Conservation (phyloP, 345 rosid species). For the Trapa bicornis region DNA sequence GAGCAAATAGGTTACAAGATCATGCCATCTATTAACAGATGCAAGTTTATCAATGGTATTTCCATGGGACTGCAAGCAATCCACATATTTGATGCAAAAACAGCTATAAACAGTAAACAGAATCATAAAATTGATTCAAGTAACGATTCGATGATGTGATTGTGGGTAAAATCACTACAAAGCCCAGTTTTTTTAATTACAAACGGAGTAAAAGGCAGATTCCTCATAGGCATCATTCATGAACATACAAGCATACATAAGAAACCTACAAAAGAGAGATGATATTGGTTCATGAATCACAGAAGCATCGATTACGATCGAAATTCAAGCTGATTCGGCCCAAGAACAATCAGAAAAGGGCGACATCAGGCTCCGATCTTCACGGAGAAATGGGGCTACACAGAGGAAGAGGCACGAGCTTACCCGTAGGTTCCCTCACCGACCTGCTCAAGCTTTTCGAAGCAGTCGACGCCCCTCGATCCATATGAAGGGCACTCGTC, state of each 20-base stretch:
- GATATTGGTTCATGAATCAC: conserved; percentile 10
- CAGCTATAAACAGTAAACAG: neutral
- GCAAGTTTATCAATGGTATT: neutral
- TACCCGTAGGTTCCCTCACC: conserved; percentile 59
- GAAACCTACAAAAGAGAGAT: conserved; percentile 14
- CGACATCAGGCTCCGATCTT: neutral
- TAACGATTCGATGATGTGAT: too few species aligned
- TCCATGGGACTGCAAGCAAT: neutral
- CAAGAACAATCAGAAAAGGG: neutral
- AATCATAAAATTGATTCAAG: neutral
- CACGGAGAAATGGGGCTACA: neutral
- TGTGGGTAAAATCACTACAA: neutral
- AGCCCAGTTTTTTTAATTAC: conserved; percentile 3
- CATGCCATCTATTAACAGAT: neutral
- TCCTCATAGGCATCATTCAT: conserved; percentile 13
- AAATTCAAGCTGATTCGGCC: neutral
- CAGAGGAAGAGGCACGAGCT: neutral
- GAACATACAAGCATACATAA: conserved; percentile 10
- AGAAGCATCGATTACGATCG: conserved; percentile 1
- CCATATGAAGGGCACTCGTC: conserved; percentile 43
- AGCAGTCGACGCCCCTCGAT: conserved; percentile 47
- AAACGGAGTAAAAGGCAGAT: conserved; percentile 2
- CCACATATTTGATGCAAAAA: neutral
- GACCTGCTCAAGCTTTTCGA: conserved; percentile 48
- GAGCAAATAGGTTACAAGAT: neutral